Conservation (phyloP, 306 rosid species). For the Spatholobus suberectus region DNA sequence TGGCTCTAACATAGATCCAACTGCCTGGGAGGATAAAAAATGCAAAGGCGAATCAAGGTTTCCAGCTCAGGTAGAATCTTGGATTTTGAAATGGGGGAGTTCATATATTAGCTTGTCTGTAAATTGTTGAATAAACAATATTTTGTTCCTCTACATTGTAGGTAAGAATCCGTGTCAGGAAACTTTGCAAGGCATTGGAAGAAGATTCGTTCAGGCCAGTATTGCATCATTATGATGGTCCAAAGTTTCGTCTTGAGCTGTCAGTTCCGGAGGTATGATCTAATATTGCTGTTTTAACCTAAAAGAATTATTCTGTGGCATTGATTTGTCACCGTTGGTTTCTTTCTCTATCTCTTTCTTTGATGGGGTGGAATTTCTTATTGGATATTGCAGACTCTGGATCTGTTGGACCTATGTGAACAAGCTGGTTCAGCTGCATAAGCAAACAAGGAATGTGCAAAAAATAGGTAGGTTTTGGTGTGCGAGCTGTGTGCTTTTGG, state of each 20-base stretch:
- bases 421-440: constrained; percentile 90
- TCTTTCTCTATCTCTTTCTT: not conserved
- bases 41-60: constrained; percentile 99
- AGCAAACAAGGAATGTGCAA: constrained; percentile 50
- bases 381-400: constrained; percentile 78
- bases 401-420: constrained; percentile 89
- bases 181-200: constrained; percentile 91
- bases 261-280: constrained; percentile 90
- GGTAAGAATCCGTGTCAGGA: constrained; percentile 89
- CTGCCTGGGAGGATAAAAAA: constrained; percentile 99
- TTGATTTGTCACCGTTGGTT: not conserved
- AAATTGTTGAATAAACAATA: not conserved
- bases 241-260: constrained; percentile 98
- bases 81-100: not conserved
- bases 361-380: constrained; percentile 24
- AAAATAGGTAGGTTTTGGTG: constrained; percentile 62
- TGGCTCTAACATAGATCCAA: constrained; percentile 99
- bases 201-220: constrained; percentile 99
- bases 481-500: constrained; percentile 64
- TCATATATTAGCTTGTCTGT: not conserved
- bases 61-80: constrained; percentile 89
- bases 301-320: not conserved
- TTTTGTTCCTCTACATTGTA: constrained; percentile 29
- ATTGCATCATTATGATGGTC: constrained; percentile 98
- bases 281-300: not conserved